These are phyloP conservation scores for Schwanniomyces yamadae DNA, from an alignment of 805 yeast genomes.

Conservation along the genomic window DNA sequence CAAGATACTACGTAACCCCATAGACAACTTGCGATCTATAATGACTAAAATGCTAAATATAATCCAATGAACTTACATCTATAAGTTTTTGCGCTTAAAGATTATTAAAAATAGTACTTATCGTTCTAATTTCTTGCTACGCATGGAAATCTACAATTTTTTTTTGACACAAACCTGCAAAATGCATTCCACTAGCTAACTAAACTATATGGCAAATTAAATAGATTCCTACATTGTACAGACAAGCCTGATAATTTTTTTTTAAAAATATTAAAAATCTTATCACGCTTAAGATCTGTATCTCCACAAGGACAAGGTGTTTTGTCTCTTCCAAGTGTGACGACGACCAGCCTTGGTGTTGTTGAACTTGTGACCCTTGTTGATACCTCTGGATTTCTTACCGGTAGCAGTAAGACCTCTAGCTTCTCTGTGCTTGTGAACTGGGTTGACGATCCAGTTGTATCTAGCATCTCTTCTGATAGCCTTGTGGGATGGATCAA, in stretches of 20 bases:
- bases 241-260: background rate
- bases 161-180: conserved; percentile 2
- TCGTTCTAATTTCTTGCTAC: too few species aligned
- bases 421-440: conserved; percentile 99
- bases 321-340: conserved; percentile 99
- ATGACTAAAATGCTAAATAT: too few species aligned
- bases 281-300: conserved; percentile 71
- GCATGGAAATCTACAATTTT: too few species aligned
- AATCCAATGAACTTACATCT: too few species aligned
- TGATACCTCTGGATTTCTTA: conserved; percentile 99
- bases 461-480: conserved; percentile 97
- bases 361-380: conserved; percentile 99
- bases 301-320: conserved; percentile 99
- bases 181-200: conserved; percentile 2
- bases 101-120: too few species aligned
- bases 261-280: conserved; percentile 12
- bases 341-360: conserved; percentile 98
- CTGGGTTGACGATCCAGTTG: conserved; percentile 99
- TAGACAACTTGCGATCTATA: too few species aligned
- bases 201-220: conserved; percentile 1
- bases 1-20: too few species aligned
- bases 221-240: background rate
- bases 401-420: conserved; percentile 99
- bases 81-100: too few species aligned
- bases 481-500: conserved; percentile 98